Conservation (phyloP, 352 stramenopile genomes). For the Pseudoperonospora humuli region DNA sequence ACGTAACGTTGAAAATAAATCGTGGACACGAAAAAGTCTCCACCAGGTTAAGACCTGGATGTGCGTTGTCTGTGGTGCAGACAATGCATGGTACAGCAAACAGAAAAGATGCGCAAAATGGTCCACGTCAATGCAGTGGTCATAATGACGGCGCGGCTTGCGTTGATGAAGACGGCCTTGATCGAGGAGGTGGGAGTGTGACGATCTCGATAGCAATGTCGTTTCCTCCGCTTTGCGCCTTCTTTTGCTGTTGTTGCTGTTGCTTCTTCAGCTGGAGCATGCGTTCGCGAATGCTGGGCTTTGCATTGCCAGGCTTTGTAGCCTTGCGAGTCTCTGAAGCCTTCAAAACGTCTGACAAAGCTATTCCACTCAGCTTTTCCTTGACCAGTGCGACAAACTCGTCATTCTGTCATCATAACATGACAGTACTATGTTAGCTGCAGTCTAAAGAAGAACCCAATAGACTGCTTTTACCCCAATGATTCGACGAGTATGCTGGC, state of each 20-base stretch:
- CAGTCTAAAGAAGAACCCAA: neutral
- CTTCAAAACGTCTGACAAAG: conserved; percentile 56
- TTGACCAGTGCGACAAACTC: conserved; percentile 53
- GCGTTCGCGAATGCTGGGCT: conserved; percentile 44
- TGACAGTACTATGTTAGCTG: conserved; percentile 4
- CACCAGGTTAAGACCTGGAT: no score
- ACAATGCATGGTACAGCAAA: no score
- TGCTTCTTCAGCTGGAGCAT: conserved; percentile 53
- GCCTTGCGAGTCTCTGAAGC: conserved; percentile 42
- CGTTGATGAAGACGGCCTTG: conserved; percentile 12
- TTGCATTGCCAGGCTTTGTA: conserved; percentile 21
- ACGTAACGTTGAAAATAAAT: no score
- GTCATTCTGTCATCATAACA: conserved; percentile 25
- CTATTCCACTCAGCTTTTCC: conserved; percentile 40
- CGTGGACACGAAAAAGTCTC: no score
- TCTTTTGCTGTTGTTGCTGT: conserved; percentile 20
- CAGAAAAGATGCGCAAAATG: conserved; percentile 17
- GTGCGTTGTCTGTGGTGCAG: no score
- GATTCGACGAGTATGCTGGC: conserved; percentile 39
- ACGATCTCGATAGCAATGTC: conserved; percentile 24
- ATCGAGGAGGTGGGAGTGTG: conserved; percentile 8
- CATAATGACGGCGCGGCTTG: conserved; percentile 21
- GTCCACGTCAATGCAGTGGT: conserved; percentile 12
- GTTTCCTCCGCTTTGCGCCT: conserved; percentile 21
- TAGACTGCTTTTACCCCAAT: conserved; percentile 32